phyloP scores from a whole-genome alignment of 352 stramenopile genomes.

The Globisporangium spiculum region DNA sequence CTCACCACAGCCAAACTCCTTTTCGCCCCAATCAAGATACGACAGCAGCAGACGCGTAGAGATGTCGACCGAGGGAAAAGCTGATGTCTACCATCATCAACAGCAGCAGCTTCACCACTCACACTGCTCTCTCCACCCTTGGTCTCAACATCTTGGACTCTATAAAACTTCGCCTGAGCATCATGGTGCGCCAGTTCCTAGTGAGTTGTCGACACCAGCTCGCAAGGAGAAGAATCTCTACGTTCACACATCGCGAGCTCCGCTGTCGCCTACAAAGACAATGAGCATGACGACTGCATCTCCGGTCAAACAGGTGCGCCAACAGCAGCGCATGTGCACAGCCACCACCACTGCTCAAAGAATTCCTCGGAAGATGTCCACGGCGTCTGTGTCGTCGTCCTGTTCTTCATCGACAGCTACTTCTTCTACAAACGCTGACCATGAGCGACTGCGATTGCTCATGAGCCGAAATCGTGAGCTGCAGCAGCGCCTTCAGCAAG shows the following conservation, averaged over 20 bases:
- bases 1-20: background rate
- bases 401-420: constrained; percentile 28
- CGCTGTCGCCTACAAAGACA: constrained; percentile 32
- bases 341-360: background rate
- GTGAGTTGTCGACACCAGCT: background rate
- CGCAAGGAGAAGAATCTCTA: constrained; percentile 22
- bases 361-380: constrained; percentile 28
- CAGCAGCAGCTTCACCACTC: background rate
- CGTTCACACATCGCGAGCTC: constrained; percentile 23
- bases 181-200: background rate
- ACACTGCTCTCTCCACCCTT: background rate
- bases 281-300: constrained; percentile 39
- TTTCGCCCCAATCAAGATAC: background rate
- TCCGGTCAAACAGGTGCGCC: constrained; percentile 28
- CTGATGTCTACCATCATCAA: background rate
- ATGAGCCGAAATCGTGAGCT: constrained; percentile 80
- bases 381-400: constrained; percentile 29
- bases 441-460: constrained; percentile 64
- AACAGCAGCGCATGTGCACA: constrained; percentile 1
- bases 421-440: constrained; percentile 34
- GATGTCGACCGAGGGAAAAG: background rate
- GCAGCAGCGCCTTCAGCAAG: constrained; percentile 68
- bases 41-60: background rate
- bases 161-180: background rate
- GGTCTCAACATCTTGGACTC: background rate